Evolutionary conservation across 306 rosid genomes (phyloP).

Genomic region (Prunus padus): DNA sequence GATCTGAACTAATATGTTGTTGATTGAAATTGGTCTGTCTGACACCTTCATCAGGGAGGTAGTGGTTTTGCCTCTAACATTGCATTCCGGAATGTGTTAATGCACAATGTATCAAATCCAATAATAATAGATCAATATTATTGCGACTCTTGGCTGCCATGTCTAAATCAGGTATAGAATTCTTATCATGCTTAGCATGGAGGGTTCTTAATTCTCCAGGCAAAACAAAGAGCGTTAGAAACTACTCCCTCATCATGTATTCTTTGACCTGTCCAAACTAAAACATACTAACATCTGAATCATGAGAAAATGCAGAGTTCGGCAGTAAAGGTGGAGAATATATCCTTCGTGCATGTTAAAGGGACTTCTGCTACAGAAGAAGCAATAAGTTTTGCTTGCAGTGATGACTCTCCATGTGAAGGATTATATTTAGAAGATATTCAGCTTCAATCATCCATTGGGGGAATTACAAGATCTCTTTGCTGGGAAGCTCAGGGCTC

Average conservation of each 20-base stretch:
- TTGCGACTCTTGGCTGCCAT: conserved; percentile 66
- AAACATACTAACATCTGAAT: conserved; percentile 17
- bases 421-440: conserved; percentile 60
- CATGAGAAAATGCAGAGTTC: conserved; percentile 52
- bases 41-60: conserved; percentile 61
- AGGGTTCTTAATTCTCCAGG: background rate
- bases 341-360: conserved; percentile 61
- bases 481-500: conserved; percentile 85
- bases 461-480: conserved; percentile 43
- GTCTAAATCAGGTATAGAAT: conserved; percentile 68
- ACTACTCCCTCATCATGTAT: no score
- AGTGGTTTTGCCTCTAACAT: conserved; percentile 61
- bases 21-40: conserved; percentile 1
- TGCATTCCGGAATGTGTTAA: conserved; percentile 63
- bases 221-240: background rate
- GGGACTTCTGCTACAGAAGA: conserved; percentile 84
- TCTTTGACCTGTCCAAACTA: background rate
- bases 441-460: conserved; percentile 39
- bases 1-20: background rate
- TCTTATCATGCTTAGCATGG: background rate
- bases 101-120: conserved; percentile 85
- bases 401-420: conserved; percentile 68
- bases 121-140: conserved; percentile 83
- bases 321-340: conserved; percentile 65
- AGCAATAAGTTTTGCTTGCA: conserved; percentile 74